Evolutionary conservation across 2,329 filamentous ascomycete species (phyloP).

Genomic region (Podosphaera xanthii): DNA sequence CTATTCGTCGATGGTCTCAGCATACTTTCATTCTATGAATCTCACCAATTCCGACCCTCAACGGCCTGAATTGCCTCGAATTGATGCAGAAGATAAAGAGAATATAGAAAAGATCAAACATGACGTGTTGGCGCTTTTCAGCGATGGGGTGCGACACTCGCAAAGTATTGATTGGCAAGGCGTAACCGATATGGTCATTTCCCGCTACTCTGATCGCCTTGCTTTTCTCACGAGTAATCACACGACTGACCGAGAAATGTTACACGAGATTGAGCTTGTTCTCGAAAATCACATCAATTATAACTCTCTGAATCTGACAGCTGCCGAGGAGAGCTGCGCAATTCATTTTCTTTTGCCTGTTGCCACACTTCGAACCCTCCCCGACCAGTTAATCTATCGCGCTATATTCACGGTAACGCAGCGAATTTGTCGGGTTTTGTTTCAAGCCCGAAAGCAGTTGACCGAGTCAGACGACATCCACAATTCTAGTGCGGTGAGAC

Average conservation of each 20-base stretch:
- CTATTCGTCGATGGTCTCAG: conserved; percentile 14
- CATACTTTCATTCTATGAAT: conserved; percentile 13
- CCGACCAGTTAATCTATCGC: conserved; percentile 23
- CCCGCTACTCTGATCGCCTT: conserved; percentile 35
- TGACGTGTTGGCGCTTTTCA: conserved; percentile 24
- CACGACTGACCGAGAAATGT: conserved; percentile 9
- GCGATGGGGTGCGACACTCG: conserved; percentile 4
- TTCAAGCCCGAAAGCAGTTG: conserved; percentile 7
- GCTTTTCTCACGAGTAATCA: conserved; percentile 6
- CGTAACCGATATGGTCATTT: conserved; percentile 40
- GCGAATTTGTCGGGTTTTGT: conserved; percentile 19
- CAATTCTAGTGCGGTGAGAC: conserved; percentile 1
- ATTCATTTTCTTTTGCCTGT: conserved; percentile 21
- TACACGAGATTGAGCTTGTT: conserved; percentile 20
- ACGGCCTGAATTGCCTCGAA: conserved; percentile 8
- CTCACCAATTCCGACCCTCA: conserved; percentile 11
- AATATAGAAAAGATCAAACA: conserved; percentile 18
- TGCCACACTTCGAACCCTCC: conserved; percentile 15
- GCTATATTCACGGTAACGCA: conserved; percentile 20
- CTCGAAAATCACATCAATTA: conserved; percentile 24
- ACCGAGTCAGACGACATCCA: neutral
- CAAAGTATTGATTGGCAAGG: conserved; percentile 32
- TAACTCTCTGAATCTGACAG: conserved; percentile 16
- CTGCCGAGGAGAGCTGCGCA: conserved; percentile 24
- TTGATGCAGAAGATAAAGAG: conserved; percentile 7